Conservation (phyloP, 2,329 filamentous ascomycete species). For the Huntiella bhutanensis region DNA sequence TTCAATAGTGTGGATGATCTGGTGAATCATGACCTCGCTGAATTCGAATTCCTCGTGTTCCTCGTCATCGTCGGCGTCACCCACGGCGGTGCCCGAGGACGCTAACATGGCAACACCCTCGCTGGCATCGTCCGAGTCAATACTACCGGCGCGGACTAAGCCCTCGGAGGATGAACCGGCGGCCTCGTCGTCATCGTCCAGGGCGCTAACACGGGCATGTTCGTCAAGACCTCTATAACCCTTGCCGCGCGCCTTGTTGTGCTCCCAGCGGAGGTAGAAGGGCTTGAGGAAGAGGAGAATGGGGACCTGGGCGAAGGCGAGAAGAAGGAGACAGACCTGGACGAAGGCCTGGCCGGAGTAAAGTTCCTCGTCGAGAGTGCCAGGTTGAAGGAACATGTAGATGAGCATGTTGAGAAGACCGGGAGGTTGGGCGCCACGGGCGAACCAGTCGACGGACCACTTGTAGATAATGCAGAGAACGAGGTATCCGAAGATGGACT, state of each 20-base stretch:
- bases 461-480: constrained; percentile 92
- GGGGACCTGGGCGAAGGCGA: constrained; percentile 76
- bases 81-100: constrained; percentile 35
- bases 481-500: constrained; percentile 93
- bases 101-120: constrained; percentile 79
- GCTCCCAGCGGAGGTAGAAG: constrained; percentile 81
- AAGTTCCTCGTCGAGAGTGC: constrained; percentile 50
- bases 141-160: constrained; percentile 18
- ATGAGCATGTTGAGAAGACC: constrained; percentile 97
- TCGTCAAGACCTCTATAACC: constrained; percentile 92
- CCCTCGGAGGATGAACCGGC: constrained; percentile 15
- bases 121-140: constrained; percentile 42
- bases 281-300: constrained; percentile 88
- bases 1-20: constrained; percentile 97
- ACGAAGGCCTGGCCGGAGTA: constrained; percentile 61
- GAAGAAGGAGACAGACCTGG: constrained; percentile 58
- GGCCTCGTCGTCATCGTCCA: constrained; percentile 69
- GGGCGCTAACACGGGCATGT: constrained; percentile 66
- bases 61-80: constrained; percentile 38
- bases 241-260: constrained; percentile 70
- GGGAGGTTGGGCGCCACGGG: constrained; percentile 47
- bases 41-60: constrained; percentile 97
- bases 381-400: constrained; percentile 94
- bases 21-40: constrained; percentile 93
- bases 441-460: constrained; percentile 76